Conservation (phyloP, 2,329 filamentous ascomycete genomes). For the Scleromitrula shiraiana region DNA sequence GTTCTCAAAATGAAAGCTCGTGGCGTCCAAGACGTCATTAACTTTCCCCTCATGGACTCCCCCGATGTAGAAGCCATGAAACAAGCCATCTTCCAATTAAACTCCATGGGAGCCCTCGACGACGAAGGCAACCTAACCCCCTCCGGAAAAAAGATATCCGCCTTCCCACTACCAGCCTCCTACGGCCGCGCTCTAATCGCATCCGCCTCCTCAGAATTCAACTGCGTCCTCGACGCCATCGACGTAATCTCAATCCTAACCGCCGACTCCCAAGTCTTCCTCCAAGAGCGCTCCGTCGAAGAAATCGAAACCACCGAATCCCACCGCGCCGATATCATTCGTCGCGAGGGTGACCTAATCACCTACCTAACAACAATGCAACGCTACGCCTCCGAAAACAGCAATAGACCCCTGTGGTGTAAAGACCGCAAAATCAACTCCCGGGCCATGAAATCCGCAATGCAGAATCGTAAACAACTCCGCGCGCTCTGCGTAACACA, state of each 20-base stretch:
- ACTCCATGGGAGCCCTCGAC: slow-evolving; percentile 68
- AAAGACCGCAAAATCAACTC: slow-evolving; percentile 46
- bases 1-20: slow-evolving; percentile 90
- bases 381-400: slow-evolving; percentile 48
- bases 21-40: slow-evolving; percentile 71
- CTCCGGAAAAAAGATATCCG: slow-evolving; percentile 68
- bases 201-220: slow-evolving; percentile 59
- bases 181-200: slow-evolving; percentile 78
- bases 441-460: slow-evolving; percentile 54
- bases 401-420: slow-evolving; percentile 48
- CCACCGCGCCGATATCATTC: slow-evolving; percentile 47
- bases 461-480: slow-evolving; percentile 55
- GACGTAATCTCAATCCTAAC: slow-evolving; percentile 68
- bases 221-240: slow-evolving; percentile 74
- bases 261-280: slow-evolving; percentile 54
- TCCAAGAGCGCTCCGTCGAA: slow-evolving; percentile 51
- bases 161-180: slow-evolving; percentile 73
- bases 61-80: slow-evolving; percentile 72
- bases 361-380: slow-evolving; percentile 58
- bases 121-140: slow-evolving; percentile 66
- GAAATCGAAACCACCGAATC: slow-evolving; percentile 45
- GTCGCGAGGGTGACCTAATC: slow-evolving; percentile 57
- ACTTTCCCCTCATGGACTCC: slow-evolving; percentile 78
- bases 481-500: slow-evolving; percentile 47
- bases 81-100: slow-evolving; percentile 72